These are phyloP conservation scores for Fusarium tuaranense DNA, from an alignment of 2,329 filamentous ascomycete genomes.

Conservation along the genomic window DNA sequence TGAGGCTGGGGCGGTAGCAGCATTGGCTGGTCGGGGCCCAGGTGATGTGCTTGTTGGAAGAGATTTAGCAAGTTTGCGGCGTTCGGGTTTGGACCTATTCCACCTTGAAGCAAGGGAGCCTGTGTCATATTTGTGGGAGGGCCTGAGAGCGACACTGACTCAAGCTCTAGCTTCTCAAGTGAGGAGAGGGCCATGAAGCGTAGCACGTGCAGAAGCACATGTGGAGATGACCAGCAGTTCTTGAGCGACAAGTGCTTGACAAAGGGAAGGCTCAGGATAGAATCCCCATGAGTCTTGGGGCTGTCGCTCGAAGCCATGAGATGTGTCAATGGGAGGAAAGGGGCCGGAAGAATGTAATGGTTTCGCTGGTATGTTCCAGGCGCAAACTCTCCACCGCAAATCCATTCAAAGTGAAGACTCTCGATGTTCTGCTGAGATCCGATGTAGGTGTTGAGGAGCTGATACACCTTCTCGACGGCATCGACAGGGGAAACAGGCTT, in stretches of 20 bases:
- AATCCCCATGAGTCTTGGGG: slow-evolving; percentile 48
- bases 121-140: slow-evolving; percentile 48
- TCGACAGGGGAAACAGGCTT: slow-evolving; percentile 61
- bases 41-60: slow-evolving; percentile 19
- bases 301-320: slow-evolving; percentile 46
- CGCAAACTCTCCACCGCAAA: slow-evolving; percentile 75
- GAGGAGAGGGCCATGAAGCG: slow-evolving; percentile 57
- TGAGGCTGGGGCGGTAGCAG: not conserved
- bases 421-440: slow-evolving; percentile 62
- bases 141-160: slow-evolving; percentile 74
- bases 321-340: slow-evolving; percentile 55
- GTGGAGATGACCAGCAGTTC: slow-evolving; percentile 76
- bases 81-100: slow-evolving; percentile 6
- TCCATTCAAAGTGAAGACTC: slow-evolving; percentile 73
- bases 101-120: slow-evolving; percentile 39
- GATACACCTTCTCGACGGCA: slow-evolving; percentile 63
- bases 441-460: slow-evolving; percentile 64
- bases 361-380: slow-evolving; percentile 72
- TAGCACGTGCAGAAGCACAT: slow-evolving; percentile 65
- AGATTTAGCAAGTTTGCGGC: slow-evolving; percentile 31
- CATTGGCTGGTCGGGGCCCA: not conserved
- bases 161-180: slow-evolving; percentile 67
- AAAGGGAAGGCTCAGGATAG: slow-evolving; percentile 65
- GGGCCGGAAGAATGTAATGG: slow-evolving; percentile 71
- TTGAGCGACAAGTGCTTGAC: slow-evolving; percentile 71